Conservation (phyloP, 2,329 filamentous ascomycete species). For the Phoma sp. region DNA sequence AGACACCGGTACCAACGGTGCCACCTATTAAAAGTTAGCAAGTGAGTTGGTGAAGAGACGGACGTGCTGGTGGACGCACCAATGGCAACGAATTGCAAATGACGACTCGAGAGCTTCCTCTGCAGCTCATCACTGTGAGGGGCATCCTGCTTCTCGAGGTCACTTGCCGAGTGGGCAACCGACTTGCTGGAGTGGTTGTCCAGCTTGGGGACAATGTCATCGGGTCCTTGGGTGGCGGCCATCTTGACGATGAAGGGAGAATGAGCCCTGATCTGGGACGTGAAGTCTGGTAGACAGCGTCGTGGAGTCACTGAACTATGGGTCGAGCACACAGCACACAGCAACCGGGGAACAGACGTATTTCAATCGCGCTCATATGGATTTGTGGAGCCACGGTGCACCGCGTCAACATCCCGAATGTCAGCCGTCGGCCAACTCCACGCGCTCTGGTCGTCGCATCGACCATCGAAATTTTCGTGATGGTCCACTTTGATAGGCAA, state of each 20-base stretch:
- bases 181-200: slow-evolving; percentile 43
- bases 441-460: slow-evolving; percentile 33
- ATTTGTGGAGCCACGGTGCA: slow-evolving; percentile 28
- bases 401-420: slow-evolving; percentile 21
- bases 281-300: slow-evolving; percentile 17
- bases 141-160: slow-evolving; percentile 46
- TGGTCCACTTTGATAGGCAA: slow-evolving; percentile 38
- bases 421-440: slow-evolving; percentile 35
- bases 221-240: slow-evolving; percentile 28
- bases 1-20: slow-evolving; percentile 61
- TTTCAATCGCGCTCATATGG: slow-evolving; percentile 30
- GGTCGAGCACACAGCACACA: slow-evolving; percentile 14
- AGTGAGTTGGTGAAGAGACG: not conserved
- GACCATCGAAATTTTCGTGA: slow-evolving; percentile 41
- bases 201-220: slow-evolving; percentile 35
- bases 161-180: slow-evolving; percentile 34
- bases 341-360: slow-evolving; percentile 24
- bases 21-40: slow-evolving; percentile 34
- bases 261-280: slow-evolving; percentile 19
- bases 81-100: slow-evolving; percentile 50
- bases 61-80: slow-evolving; percentile 27
- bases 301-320: slow-evolving; percentile 23
- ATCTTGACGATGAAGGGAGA: slow-evolving; percentile 24
- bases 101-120: slow-evolving; percentile 46
- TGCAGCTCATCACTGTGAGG: slow-evolving; percentile 38